Base-by-base conservation (phyloP, 805 yeast genomes). In the Saccharomycopsis sp. region DNA sequence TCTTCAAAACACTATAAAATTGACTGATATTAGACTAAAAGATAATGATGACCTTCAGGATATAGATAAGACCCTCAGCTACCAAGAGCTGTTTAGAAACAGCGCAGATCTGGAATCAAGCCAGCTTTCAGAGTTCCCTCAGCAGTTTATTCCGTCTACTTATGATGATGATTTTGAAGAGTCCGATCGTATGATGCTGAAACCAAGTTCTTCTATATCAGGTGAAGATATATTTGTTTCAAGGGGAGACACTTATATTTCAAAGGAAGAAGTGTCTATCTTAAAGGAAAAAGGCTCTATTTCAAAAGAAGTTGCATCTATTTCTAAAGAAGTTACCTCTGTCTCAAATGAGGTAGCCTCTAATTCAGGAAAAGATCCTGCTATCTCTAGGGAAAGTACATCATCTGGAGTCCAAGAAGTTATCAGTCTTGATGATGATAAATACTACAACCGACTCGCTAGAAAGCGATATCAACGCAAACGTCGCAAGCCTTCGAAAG, bases 141-240 rank as follows among this genome's bases (percentile, higher is more conserved):
- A 29, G 38, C 9, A 29, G 38, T 44, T 17, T 44, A 17, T 44
- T 19, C 49, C 49, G 12, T 44, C 49, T n/a, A 44, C 49, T 12
- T 44, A 44, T 44, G 49, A 44, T 44, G 49, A 44, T 17, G 49
- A 44, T 44, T 44, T 17, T 44, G 49, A 44, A 8, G 49, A 44
- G 5, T 35, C n/a, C n/a, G n/a, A n/a, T n/a, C n/a, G n/a, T n/a
- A n/a, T n/a, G n/a, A n/a, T n/a, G n/a, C n/a, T n/a, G n/a, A n/a
- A n/a, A n/a, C n/a, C n/a, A n/a, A n/a, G n/a, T n/a, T n/a, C n/a
- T n/a, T n/a, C n/a, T n/a, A n/a, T n/a, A n/a, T n/a, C n/a, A n/a
- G 12, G 38, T 7, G 38, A 29, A 12, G 38, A 29, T 29, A 29
- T 7, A 5, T 5, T 29, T 29, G 38, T 29, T 12, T 29, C 38